Evolutionary conservation across 768 basidiomycete genomes (phyloP).

Genomic region (Baorangia bicolor): DNA sequence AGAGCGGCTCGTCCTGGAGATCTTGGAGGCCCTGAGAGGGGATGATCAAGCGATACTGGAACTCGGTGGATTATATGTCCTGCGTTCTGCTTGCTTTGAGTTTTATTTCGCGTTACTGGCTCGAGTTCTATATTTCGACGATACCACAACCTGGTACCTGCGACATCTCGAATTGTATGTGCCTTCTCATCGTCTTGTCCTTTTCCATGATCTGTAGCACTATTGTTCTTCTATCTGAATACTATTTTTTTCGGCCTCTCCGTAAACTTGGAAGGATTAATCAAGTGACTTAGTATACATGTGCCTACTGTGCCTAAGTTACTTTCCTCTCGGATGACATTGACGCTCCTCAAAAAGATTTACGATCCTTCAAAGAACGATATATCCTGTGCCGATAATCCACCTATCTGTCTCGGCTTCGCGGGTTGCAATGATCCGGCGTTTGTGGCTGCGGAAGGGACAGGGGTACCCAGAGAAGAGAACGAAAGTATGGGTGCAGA

Average conservation of each 20-base stretch:
- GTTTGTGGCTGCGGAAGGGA: slow-evolving; percentile 14
- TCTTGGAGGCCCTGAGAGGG: slow-evolving; percentile 14
- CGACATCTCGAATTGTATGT: neutral
- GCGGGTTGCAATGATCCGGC: slow-evolving; percentile 3
- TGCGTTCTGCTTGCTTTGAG: neutral
- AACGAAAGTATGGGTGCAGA: slow-evolving; percentile 21
- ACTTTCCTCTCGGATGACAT: neutral
- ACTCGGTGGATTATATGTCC: neutral
- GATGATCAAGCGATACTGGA: neutral
- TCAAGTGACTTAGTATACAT: neutral
- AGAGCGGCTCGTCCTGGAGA: slow-evolving; percentile 9
- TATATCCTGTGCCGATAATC: slow-evolving; percentile 78
- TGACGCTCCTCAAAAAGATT: neutral
- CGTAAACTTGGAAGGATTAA: neutral
- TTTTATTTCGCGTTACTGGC: neutral
- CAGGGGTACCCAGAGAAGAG: slow-evolving; percentile 7
- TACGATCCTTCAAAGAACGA: slow-evolving; percentile 84
- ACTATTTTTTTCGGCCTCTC: neutral
- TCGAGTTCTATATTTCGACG: neutral
- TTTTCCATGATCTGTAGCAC: neutral
- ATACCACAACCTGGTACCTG: slow-evolving; percentile 7
- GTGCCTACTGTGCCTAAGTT: neutral
- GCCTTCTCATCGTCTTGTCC: neutral
- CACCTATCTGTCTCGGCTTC: slow-evolving; percentile 41
- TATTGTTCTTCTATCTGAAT: neutral